These are phyloP conservation scores for Ceratocystis diversiconidia DNA, from an alignment of 2,329 filamentous ascomycete species.

Conservation along the genomic window DNA sequence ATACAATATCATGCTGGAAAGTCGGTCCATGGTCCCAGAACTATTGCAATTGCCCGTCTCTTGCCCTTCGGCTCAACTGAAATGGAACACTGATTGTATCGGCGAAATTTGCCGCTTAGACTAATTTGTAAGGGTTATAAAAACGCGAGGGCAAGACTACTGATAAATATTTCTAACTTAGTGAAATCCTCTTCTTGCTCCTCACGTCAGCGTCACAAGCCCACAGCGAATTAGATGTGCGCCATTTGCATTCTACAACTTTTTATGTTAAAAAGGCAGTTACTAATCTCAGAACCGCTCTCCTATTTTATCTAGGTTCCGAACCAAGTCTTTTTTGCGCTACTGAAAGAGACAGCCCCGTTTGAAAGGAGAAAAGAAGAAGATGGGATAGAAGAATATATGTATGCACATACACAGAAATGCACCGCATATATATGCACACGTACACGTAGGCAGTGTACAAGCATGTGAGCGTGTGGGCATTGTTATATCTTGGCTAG, in stretches of 20 bases:
- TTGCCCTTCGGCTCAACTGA: no score
- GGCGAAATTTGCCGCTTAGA: no score
- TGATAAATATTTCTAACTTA: neutral
- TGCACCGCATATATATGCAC: neutral
- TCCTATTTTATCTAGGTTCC: neutral
- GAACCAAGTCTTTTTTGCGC: neutral
- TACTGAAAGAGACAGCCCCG: neutral
- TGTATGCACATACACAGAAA: neutral
- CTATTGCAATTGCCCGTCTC: no score
- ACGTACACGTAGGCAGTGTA: neutral
- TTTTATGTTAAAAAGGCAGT: neutral
- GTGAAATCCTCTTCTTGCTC: neutral
- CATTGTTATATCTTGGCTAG: neutral
- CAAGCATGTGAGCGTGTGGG: neutral
- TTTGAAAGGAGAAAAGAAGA: neutral
- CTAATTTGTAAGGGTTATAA: neutral
- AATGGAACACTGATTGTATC: no score
- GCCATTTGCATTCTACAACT: neutral
- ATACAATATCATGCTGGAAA: neutral
- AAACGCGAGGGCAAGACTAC: neutral
- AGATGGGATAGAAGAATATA: conserved; percentile 2
- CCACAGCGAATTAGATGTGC: neutral
- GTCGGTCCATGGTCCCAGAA: neutral
- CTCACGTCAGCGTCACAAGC: neutral
- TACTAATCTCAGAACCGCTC: neutral